Conservation (phyloP, 2,329 filamentous ascomycete species). For the Clonostachys rhizophaga region DNA sequence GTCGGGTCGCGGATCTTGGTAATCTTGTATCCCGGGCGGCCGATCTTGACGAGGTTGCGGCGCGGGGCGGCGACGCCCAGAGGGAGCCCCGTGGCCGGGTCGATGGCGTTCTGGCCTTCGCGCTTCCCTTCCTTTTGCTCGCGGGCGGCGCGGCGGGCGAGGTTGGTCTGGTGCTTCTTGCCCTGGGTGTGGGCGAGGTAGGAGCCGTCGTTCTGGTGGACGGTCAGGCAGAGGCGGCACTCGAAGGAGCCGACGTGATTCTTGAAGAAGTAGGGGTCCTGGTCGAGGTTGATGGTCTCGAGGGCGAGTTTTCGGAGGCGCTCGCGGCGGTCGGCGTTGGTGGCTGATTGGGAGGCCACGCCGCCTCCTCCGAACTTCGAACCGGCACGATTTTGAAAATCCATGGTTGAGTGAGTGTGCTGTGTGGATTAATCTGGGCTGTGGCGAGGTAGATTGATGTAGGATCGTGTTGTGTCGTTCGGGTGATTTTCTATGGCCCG, state of each 20-base stretch:
- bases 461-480: background rate
- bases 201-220: slow-evolving; percentile 98
- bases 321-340: slow-evolving; percentile 95
- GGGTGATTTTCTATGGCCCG: background rate
- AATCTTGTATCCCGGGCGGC: slow-evolving; percentile 94
- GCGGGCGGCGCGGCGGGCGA: slow-evolving; percentile 90
- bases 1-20: slow-evolving; percentile 90
- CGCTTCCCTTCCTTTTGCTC: slow-evolving; percentile 85
- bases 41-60: slow-evolving; percentile 89
- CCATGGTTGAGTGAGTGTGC: slow-evolving; percentile 36
- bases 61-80: slow-evolving; percentile 72
- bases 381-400: slow-evolving; percentile 86
- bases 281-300: slow-evolving; percentile 98
- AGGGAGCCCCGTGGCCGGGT: slow-evolving; percentile 65
- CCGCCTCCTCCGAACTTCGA: slow-evolving; percentile 98
- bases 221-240: slow-evolving; percentile 92
- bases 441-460: background rate
- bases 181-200: slow-evolving; percentile 98
- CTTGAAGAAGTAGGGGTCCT: slow-evolving; percentile 99
- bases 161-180: slow-evolving; percentile 97
- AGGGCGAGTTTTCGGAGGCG: slow-evolving; percentile 96
- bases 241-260: slow-evolving; percentile 99
- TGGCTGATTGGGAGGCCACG: slow-evolving; percentile 87
- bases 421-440: background rate
- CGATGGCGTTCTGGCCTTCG: slow-evolving; percentile 38